Base-by-base conservation (phyloP, 208 protist species). In the Acanthamoeba culbertsoni region DNA sequence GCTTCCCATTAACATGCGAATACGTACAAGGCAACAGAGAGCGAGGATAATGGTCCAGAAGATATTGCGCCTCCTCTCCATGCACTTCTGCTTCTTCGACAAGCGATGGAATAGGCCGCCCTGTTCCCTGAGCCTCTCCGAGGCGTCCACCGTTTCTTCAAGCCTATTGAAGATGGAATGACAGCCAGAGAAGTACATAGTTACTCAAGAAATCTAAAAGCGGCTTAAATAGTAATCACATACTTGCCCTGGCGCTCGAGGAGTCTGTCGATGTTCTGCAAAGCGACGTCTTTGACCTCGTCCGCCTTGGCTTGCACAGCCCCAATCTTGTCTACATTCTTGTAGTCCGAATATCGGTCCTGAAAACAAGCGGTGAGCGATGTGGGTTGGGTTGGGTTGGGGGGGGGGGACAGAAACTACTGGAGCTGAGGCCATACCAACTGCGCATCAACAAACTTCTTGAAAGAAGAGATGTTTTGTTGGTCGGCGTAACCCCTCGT, bases 21-120 rank as follows among this genome's bases (percentile, higher is more conserved):
- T 28, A 71, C 71, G 33, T 51, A 79, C 71, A 26, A 79, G 71
- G 16, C 71, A 79, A 42, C 71, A 79, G 71, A 79, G 43, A 40
- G 71, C 71, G 23, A 79, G 71, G 18, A 79, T 42, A 23, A 79
- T 79, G 8, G 71, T 79, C 71, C 71, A 79, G 71, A 79, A 79
- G 20, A 79, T 79, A 42, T 79, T 79, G 71, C 71, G 71, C 26
- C 71, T 79, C 71, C 71, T 79, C 40, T 79, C 71, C 71, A 79
- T 53, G 71, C 71, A 79, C 71, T 79, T 79, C 40, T 79, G 71
- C 71, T 79, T 79, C 71, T 28, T 79, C 6, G 71, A 79, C 23
- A 79, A 42, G 31, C 71, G 71, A 23, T 79, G 40, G 71, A 79
- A 79, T 42, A 79, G 43, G 71, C 71, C 71, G 6, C 71, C 71